Evolutionary conservation across 2,329 filamentous ascomycete genomes (phyloP).

Genomic region (Fusarium heterosporum): DNA sequence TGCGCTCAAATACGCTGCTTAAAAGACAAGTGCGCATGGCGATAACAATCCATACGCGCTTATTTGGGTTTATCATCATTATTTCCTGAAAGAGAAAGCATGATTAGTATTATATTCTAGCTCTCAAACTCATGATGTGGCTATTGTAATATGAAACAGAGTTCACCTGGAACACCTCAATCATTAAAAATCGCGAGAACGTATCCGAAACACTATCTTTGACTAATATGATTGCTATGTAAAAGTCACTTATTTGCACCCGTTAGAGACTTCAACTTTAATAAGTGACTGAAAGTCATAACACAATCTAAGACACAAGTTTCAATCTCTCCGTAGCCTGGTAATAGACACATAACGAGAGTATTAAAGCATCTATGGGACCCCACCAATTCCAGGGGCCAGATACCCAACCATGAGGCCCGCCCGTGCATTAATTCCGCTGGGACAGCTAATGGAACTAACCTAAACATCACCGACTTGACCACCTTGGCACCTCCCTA

Average conservation of each 20-base stretch:
- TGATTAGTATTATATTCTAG: slow-evolving; percentile 1
- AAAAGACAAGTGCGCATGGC: slow-evolving; percentile 4
- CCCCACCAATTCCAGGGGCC: slow-evolving; percentile 27
- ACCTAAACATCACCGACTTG: slow-evolving; percentile 38
- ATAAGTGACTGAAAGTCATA: not conserved
- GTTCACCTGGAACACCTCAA: not conserved
- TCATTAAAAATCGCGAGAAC: not conserved
- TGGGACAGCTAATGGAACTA: slow-evolving; percentile 33
- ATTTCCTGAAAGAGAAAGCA: not conserved
- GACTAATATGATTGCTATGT: not conserved
- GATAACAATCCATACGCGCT: not conserved
- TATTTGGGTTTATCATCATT: slow-evolving; percentile 1
- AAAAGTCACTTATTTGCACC: not conserved
- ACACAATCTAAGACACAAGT: slow-evolving; percentile 6
- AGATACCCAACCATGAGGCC: slow-evolving; percentile 32
- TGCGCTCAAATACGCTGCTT: slow-evolving; percentile 14
- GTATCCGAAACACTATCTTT: not conserved
- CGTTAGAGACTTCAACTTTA: not conserved
- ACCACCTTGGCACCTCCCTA: slow-evolving; percentile 49
- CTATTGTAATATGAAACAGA: not conserved
- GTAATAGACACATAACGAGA: not conserved
- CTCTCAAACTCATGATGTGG: not conserved
- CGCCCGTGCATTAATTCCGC: slow-evolving; percentile 38
- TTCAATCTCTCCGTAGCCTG: slow-evolving; percentile 19
- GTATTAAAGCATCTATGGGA: not conserved